Evolutionary conservation across 148 eudicot species (phyloP), one percentile per base, ranked within the genome.

Genomic region (Cornus florida): DNA sequence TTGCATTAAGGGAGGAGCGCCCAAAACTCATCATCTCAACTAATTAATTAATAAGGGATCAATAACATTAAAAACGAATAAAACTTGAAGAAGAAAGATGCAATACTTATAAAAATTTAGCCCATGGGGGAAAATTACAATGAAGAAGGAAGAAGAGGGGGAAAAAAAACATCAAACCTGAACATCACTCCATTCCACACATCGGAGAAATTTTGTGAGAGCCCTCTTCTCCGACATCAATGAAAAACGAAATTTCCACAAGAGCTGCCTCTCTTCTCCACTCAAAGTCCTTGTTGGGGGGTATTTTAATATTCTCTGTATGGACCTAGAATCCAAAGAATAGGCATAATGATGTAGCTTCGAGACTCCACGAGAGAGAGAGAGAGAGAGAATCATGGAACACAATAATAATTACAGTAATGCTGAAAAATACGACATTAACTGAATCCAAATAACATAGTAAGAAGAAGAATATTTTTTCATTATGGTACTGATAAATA

Each of bases 121-220:
- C 23, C 66, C 66, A 62, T 17, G 59, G 59, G 59, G 59, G 23
- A 12, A 11, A 60, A 28, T 19, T 4, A 28, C 22, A 24, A 43
- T 39, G n/a, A 14, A 32, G 69, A 74, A 72, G 39, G 16, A 75
- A 13, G 59, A 13, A 17, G 59, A 73, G 43, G n/a, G 80, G 20
- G 35, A 31, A 32, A 12, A 32, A 73, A 20, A 67, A 41, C 24
- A 74, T 62, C 46, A 50, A 41, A 92, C 99, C 97, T 93, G 99
- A 73, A 96, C 84, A 89, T 96, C 99, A 89, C 99, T 96, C 99
- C 99, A 96, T 85, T 96, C 99, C 72, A 96, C 99, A 87, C 99
- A 93, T 8, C 98, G 94, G 16, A 96, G 94, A 81, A 93, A 96
- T 86, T 92, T 93, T 76, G 99, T 93, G 64, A 95, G 92, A 79